phyloP scores from a whole-genome alignment of 2,329 filamentous ascomycete genomes.

The Cytospora schulzeri region DNA sequence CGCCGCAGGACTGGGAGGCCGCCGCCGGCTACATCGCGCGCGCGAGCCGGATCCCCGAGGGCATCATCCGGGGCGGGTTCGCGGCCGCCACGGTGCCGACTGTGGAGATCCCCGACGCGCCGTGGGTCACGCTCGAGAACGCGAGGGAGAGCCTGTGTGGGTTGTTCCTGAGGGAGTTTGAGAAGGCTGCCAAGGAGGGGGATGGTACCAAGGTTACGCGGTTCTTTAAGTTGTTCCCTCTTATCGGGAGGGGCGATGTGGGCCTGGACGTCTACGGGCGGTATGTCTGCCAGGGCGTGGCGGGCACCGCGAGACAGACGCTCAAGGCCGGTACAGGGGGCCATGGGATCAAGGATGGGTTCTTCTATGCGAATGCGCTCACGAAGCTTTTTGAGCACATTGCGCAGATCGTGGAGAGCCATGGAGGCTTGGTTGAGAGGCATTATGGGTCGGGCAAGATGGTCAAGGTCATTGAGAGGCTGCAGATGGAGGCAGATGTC shows the following conservation, averaged over 20 bases:
- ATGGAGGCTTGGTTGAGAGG: constrained; percentile 86
- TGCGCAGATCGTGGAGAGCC: constrained; percentile 91
- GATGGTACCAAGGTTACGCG: constrained; percentile 88
- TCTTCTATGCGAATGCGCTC: constrained; percentile 89
- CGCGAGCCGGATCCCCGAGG: constrained; percentile 76
- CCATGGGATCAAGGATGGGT: constrained; percentile 67
- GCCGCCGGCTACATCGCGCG: constrained; percentile 87
- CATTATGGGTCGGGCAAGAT: constrained; percentile 94
- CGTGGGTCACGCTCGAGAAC: constrained; percentile 80
- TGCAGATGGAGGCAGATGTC: constrained; percentile 93
- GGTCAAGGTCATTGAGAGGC: constrained; percentile 86
- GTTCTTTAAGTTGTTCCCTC: constrained; percentile 96
- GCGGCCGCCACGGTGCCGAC: constrained; percentile 92
- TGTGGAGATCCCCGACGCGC: constrained; percentile 90
- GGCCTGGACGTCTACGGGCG: constrained; percentile 92
- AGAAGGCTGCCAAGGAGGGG: constrained; percentile 83
- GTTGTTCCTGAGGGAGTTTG: constrained; percentile 91
- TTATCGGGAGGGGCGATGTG: constrained; percentile 86
- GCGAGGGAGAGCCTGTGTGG: constrained; percentile 88
- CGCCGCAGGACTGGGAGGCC: constrained; percentile 97
- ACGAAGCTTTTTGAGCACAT: constrained; percentile 97
- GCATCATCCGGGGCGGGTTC: constrained; percentile 82
- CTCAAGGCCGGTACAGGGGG: constrained; percentile 67
- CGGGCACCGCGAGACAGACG: constrained; percentile 77
- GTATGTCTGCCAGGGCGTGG: constrained; percentile 95